Evolutionary conservation across 345 rosid genomes (phyloP).

Genomic region (Angophora floribunda): DNA sequence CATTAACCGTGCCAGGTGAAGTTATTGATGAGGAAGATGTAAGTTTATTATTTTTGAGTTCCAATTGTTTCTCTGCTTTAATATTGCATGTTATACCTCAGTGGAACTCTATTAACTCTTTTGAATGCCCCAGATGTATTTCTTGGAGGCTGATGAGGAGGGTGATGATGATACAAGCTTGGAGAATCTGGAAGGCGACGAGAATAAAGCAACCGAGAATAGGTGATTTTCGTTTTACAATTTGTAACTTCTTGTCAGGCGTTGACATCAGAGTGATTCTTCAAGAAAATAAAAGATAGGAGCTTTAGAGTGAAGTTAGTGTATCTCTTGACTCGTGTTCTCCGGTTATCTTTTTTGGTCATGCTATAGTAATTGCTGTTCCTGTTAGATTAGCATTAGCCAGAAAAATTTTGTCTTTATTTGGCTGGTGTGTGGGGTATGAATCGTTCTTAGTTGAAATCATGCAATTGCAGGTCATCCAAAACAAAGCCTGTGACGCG

Average conservation of each 20-base stretch:
- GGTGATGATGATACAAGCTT: slow-evolving; percentile 34
- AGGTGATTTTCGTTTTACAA: slow-evolving; percentile 21
- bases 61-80: not conserved
- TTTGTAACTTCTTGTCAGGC: not conserved
- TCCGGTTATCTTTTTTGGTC: not conserved
- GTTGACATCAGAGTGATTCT: not conserved
- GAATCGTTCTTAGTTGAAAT: not conserved
- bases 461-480: slow-evolving; percentile 24
- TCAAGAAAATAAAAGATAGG: not conserved
- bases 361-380: not conserved
- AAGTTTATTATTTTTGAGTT: slow-evolving; percentile 1
- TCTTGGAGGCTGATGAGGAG: slow-evolving; percentile 61
- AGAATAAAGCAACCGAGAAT: slow-evolving; percentile 28
- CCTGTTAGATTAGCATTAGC: not conserved
- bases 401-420: not conserved
- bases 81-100: not conserved
- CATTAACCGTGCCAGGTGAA: slow-evolving; percentile 61
- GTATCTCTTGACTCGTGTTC: not conserved
- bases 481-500: slow-evolving; percentile 60
- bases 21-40: slow-evolving; percentile 64
- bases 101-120: not conserved
- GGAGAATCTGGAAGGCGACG: slow-evolving; percentile 7
- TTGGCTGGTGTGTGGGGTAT: not conserved
- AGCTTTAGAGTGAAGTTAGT: not conserved
- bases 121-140: slow-evolving; percentile 40